A percentile compares a stretch with the other conserved stretches of the same genome.
These are phyloP conservation scores for Barnettozyma sp. DNA, from an alignment of 805 yeast species.

Conservation along the genomic window DNA sequence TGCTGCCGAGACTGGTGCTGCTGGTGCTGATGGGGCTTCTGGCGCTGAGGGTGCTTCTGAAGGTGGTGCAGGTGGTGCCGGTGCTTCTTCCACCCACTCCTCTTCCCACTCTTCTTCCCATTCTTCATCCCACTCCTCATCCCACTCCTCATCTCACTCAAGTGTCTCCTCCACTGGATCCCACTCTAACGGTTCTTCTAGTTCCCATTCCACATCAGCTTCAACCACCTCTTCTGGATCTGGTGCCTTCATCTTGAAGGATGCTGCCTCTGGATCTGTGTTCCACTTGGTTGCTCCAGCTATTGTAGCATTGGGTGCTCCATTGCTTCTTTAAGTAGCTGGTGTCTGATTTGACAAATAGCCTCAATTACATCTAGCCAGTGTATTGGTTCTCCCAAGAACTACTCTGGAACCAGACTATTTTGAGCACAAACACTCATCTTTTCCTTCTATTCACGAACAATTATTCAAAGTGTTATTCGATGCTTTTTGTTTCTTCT, in stretches of 20 bases:
- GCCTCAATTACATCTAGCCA: too few species aligned
- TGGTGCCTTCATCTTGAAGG: constrained; percentile 6
- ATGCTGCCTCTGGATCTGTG: constrained; percentile 14
- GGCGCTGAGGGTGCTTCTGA: constrained; percentile 32
- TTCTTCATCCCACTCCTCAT: constrained; percentile 10
- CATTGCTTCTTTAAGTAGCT: constrained; percentile 15
- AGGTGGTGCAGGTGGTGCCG: constrained; percentile 35
- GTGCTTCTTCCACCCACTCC: constrained; percentile 1
- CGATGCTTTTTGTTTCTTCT: too few species aligned
- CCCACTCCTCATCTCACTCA: constrained; percentile 12
- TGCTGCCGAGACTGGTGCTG: constrained; percentile 11
- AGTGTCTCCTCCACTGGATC: constrained; percentile 10
- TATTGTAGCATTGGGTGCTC: constrained; percentile 15
- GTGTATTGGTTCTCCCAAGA: too few species aligned
- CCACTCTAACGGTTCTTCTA: constrained; percentile 9
- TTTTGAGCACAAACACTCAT: too few species aligned
- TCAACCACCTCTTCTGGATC: constrained; percentile 8
- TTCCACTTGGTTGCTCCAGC: constrained; percentile 17
- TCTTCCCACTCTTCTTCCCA: constrained; percentile 8
- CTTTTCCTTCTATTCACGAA: too few species aligned
- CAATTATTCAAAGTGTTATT: too few species aligned
- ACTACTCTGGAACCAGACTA: too few species aligned
- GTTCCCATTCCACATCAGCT: constrained; percentile 12
- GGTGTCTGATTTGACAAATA: too few species aligned
- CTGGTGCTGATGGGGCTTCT: neutral